Evolutionary conservation across 2,329 filamentous ascomycete species (phyloP).

Genomic region (Diaporthe vaccinii): DNA sequence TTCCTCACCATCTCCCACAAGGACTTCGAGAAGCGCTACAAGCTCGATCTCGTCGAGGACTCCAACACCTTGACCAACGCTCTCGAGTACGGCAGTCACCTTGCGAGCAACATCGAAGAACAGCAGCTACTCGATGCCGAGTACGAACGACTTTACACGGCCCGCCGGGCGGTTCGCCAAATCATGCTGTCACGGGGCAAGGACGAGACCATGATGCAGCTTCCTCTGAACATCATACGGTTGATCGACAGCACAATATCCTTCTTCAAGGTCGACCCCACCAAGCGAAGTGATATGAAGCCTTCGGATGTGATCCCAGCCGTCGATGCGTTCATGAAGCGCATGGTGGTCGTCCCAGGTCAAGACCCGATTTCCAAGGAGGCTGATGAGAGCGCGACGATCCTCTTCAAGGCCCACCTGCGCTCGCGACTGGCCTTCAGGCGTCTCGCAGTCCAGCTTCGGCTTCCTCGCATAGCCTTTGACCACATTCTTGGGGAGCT

Average conservation of each 20-base stretch:
- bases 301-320: slow-evolving; percentile 88
- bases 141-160: slow-evolving; percentile 82
- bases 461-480: slow-evolving; percentile 90
- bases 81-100: slow-evolving; percentile 88
- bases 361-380: slow-evolving; percentile 85
- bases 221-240: slow-evolving; percentile 91
- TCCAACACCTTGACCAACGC: slow-evolving; percentile 70
- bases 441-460: slow-evolving; percentile 87
- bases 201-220: slow-evolving; percentile 87
- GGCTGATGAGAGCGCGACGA: slow-evolving; percentile 88
- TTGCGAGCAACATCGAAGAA: slow-evolving; percentile 87
- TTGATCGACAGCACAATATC: slow-evolving; percentile 92
- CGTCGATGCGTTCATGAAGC: slow-evolving; percentile 80
- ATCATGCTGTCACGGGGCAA: slow-evolving; percentile 74
- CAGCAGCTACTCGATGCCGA: slow-evolving; percentile 91
- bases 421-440: slow-evolving; percentile 94
- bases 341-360: slow-evolving; percentile 88
- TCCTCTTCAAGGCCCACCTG: slow-evolving; percentile 92
- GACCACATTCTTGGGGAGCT: slow-evolving; percentile 93
- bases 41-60: slow-evolving; percentile 86
- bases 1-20: slow-evolving; percentile 84
- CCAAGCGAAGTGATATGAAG: slow-evolving; percentile 88
- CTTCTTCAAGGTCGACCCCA: slow-evolving; percentile 90
- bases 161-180: slow-evolving; percentile 80
- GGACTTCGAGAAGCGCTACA: slow-evolving; percentile 85